Conservation (phyloP, 495 filamentous ascomycete genomes). For the Lepidopterella palustris region DNA sequence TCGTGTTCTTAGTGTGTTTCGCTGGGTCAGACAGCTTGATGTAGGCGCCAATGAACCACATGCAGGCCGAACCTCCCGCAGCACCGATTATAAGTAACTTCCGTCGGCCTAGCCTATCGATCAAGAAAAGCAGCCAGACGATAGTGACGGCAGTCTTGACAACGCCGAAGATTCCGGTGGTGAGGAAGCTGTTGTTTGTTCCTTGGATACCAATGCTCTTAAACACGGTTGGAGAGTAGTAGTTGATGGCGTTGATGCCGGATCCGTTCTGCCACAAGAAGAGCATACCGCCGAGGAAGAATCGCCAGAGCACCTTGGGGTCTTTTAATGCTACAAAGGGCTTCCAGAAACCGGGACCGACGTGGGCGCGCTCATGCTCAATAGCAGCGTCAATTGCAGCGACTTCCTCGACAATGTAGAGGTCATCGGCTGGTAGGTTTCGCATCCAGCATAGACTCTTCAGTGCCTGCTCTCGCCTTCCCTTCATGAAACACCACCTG, state of each 20-base stretch:
- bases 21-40: conserved; percentile 46
- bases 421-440: conserved; percentile 49
- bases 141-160: conserved; percentile 50
- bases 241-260: conserved; percentile 57
- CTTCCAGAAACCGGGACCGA: conserved; percentile 61
- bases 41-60: conserved; percentile 51
- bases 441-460: conserved; percentile 59
- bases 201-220: conserved; percentile 29
- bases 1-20: conserved; percentile 32
- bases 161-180: conserved; percentile 31
- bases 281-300: conserved; percentile 60
- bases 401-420: conserved; percentile 63
- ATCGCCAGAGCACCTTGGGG: conserved; percentile 50
- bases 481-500: conserved; percentile 56
- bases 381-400: conserved; percentile 53
- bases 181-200: conserved; percentile 22
- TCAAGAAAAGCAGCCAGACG: conserved; percentile 51
- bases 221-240: conserved; percentile 26
- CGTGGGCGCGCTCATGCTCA: conserved; percentile 48
- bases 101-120: conserved; percentile 54
- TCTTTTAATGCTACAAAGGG: conserved; percentile 45
- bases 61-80: conserved; percentile 48
- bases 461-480: conserved; percentile 49
- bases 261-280: conserved; percentile 63
- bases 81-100: conserved; percentile 51